These are phyloP conservation scores for Barnettozyma salicaria DNA, from an alignment of 805 yeast genomes.

Conservation along the genomic window DNA sequence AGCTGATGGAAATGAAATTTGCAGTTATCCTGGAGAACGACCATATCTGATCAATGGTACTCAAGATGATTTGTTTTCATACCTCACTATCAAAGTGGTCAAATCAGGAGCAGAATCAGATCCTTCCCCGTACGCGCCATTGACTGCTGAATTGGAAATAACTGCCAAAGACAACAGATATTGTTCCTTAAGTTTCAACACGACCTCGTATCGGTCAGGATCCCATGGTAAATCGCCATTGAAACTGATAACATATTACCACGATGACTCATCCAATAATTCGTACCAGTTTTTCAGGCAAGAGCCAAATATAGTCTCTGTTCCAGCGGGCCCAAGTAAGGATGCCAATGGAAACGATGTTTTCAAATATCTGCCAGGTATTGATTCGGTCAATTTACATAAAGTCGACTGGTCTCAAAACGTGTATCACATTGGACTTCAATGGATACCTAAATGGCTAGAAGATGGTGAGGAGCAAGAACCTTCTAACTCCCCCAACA, in stretches of 20 bases:
- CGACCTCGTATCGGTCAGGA: conserved; percentile 34
- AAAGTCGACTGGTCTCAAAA: conserved; percentile 54
- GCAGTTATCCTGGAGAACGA: conserved; percentile 45
- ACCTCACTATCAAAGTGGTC: conserved; percentile 45
- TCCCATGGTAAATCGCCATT: conserved; percentile 49
- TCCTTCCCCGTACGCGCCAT: conserved; percentile 55
- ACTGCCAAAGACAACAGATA: conserved; percentile 55
- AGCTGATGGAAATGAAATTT: conserved; percentile 45
- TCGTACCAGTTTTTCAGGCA: neutral
- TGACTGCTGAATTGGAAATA: conserved; percentile 56
- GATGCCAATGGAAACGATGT: conserved; percentile 38
- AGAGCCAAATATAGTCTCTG: neutral
- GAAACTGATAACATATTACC: conserved; percentile 50
- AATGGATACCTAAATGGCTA: conserved; percentile 67
- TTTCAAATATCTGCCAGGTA: conserved; percentile 55
- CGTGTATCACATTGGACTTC: conserved; percentile 54
- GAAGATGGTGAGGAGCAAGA: conserved; percentile 29
- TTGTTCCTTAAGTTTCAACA: conserved; percentile 57
- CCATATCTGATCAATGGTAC: conserved; percentile 42
- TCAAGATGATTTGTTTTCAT: conserved; percentile 32
- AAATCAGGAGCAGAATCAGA: conserved; percentile 39
- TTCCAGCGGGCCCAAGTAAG: conserved; percentile 23
- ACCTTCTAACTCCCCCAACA: conserved; percentile 25
- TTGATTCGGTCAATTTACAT: conserved; percentile 57
- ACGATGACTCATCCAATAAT: conserved; percentile 24